Base-by-base conservation (phyloP, 345 rosid genomes). In the Excoecaria agallocha region DNA sequence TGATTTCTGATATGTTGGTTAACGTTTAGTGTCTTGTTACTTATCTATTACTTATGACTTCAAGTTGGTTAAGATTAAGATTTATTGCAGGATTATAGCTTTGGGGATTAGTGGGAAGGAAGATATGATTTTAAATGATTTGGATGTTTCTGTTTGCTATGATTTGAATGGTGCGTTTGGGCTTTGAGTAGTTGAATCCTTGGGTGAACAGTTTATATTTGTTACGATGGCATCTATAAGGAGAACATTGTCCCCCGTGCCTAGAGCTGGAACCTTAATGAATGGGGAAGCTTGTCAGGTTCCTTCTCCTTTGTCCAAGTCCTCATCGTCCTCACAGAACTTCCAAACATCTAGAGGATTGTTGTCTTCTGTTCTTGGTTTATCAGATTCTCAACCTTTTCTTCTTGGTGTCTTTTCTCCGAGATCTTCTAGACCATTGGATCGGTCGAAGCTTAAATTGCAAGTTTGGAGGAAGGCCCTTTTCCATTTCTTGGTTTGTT, bases 151-250 rank as follows among this genome's bases (percentile, higher is more conserved):
- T 55, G 56, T 35, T 37, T 39, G 30, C 30, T 46, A 8, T 71
- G 19, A 60, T 61, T 48, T 10, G 17, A 49, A n/a, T 61, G 17
- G 19, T 43, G 22, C 49, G 19, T 70, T 45, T 54, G 58, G 37
- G 55, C n/a, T 71, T 12, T 52, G 43, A 59, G 52, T 57, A 49
- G 52, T 16, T 50, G 55, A 30, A 7, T 50, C 9, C 55, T 61
- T 2, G 56, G 50, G 45, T 50, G 8, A 1, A 10, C 46, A 45
- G 15, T 20, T 30, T 64, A 3, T 4, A 12, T 80, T 82, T 48
- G 35, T 82, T n/a, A 50, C 66, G n/a, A 88, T 88, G 94, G 87
- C 91, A 68, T 88, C 91, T 58, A 84, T 90, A 68, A 84, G 90
- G 80, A 85, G 91, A 79, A 77, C 89, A 43, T 68, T 83, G 75